Evolutionary conservation across 495 filamentous ascomycete species (phyloP), one percentile per base, ranked within the genome.

Genomic region (Tricharina praecox): DNA sequence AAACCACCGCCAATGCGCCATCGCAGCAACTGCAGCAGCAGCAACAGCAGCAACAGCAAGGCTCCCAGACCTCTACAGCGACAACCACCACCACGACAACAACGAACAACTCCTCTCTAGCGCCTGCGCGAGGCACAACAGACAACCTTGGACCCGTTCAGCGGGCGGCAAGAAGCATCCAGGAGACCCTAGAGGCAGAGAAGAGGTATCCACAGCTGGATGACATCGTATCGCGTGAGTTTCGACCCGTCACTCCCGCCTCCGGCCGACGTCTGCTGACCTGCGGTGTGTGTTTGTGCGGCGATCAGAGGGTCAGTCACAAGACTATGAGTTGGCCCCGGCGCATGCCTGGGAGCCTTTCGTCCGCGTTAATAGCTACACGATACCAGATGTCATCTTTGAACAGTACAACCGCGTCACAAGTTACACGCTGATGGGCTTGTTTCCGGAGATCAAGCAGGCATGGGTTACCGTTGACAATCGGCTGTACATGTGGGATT

Each of bases 381-480:
- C 79, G 45, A 85, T 96, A 21, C 90, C 90, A 28, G 82, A 95
- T 51, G 70, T 71, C 49, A 79, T 96, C 25, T 85, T 95, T 56
- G 79, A 84, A 48, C 86, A 92, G 55, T 83, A 86, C 61, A 92
- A 99, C 62, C 66, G 71, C 18, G 81, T 81, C 38, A 75, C 87
- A 52, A 75, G 93, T 1, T 78, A 78, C 20, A 90, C 88, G 9
- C 75, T 72, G 58, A 92, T 96, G 78, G 90, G 90, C 18, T 65
- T 96, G 32, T 94, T 99, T 63, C 82, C 90, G 18, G 80, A 85
- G 61, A 63, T 99, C 53, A 83, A 84, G 49, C 87, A 95, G 66
- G 88, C 87, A 36, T 99, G 88, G 86, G 79, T 92, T 18, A 72
- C 82, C 0, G 93, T 99, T 58, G 90, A 99, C 65, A 93, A 90